phyloP scores from a whole-genome alignment of 352 stramenopile genomes.

The Phytophthora boehmeriae region DNA sequence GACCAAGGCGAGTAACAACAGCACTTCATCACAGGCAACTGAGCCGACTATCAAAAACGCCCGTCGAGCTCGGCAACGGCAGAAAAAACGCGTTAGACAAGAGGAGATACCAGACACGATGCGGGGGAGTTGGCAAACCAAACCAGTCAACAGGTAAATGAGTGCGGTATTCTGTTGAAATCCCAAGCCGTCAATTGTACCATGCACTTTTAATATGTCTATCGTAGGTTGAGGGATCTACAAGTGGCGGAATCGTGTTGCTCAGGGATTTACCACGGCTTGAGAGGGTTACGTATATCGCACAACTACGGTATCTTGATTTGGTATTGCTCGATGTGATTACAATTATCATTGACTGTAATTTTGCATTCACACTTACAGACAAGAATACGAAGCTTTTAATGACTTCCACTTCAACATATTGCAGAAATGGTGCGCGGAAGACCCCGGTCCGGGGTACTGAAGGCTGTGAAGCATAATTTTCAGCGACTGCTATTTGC shows the following conservation, averaged over 20 bases:
- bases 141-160: background rate
- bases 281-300: constrained; percentile 36
- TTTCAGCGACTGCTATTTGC: background rate
- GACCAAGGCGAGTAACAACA: constrained; percentile 5
- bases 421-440: constrained; percentile 54
- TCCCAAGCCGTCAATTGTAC: constrained; percentile 8
- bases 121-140: constrained; percentile 13
- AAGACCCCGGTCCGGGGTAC: constrained; percentile 26
- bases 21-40: background rate
- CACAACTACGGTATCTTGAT: constrained; percentile 37
- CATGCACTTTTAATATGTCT: constrained; percentile 2
- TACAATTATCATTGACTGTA: background rate
- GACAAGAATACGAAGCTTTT: constrained; percentile 55
- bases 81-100: constrained; percentile 12
- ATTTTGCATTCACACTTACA: constrained; percentile 14
- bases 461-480: constrained; percentile 7
- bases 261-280: constrained; percentile 28
- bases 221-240: constrained; percentile 7
- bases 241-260: constrained; percentile 9
- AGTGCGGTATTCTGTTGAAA: background rate
- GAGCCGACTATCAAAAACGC: constrained; percentile 14
- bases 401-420: constrained; percentile 50
- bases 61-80: constrained; percentile 17
- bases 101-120: constrained; percentile 4
- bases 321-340: background rate